A percentile compares a stretch with the other conserved stretches of the same genome.
Evolutionary conservation across 106 monocot genomes (phyloP).

Genomic region (Narthecium ossifragum): DNA sequence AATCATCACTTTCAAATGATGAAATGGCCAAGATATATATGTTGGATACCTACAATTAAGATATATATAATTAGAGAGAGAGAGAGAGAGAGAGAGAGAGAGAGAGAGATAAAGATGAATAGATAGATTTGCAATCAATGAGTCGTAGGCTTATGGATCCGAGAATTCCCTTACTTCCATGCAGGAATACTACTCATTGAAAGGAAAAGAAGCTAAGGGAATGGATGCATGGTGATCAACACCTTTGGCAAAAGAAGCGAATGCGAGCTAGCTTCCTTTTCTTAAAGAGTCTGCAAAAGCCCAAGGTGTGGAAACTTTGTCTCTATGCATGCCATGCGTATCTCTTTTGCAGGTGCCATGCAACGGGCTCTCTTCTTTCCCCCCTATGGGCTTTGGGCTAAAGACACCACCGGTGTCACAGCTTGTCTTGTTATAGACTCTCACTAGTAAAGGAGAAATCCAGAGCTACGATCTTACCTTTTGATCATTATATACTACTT

Average conservation of each 20-base stretch:
- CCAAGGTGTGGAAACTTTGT: slow-evolving; percentile 51
- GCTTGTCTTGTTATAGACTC: background rate
- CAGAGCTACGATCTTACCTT: too few species aligned
- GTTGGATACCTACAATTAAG: background rate
- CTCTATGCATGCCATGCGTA: slow-evolving; percentile 36
- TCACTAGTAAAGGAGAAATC: background rate
- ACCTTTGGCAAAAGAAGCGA: slow-evolving; percentile 7
- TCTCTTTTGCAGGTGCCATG: slow-evolving; percentile 25
- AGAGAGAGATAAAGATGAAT: background rate
- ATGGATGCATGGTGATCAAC: too few species aligned
- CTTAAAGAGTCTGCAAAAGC: slow-evolving; percentile 32
- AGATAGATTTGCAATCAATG: slow-evolving; percentile 8
- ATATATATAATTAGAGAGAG: too few species aligned
- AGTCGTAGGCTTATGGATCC: slow-evolving; percentile 29
- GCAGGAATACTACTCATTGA: slow-evolving; percentile 27
- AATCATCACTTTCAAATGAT: slow-evolving; percentile 40
- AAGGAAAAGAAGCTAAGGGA: slow-evolving; percentile 5
- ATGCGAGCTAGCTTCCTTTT: slow-evolving; percentile 15
- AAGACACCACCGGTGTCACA: background rate
- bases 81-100: too few species aligned
- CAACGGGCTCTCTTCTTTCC: slow-evolving; percentile 5
- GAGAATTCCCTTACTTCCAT: slow-evolving; percentile 59
- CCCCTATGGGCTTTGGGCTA: slow-evolving; percentile 7
- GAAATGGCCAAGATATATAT: slow-evolving; percentile 8
- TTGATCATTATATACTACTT: too few species aligned